Base-by-base conservation (phyloP, 2,329 filamentous ascomycete genomes). In the Cylindrodendrum hubeiense region DNA sequence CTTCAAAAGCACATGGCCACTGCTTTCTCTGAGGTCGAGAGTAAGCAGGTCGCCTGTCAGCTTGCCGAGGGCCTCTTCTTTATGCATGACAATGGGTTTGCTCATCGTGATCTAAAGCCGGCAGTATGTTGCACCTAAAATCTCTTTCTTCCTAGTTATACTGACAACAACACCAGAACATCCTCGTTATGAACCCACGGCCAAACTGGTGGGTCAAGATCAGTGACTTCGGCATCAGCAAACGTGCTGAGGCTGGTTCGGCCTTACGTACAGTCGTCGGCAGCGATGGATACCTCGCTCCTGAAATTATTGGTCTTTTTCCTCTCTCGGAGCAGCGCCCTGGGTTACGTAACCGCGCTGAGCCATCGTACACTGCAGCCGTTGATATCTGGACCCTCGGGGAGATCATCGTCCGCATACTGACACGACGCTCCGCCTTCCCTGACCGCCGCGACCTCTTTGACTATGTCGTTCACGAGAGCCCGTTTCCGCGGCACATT, bases 121-220 rank as follows among this genome's bases (percentile, higher is more conserved):
- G 34, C 34, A 1, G 56, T 60, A 46, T 8, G 53, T 56, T 47
- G 12, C 13, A 17, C 17, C 21, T 17, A 21, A 26, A 6, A 12
- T 33, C 12, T 15, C n/a, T 22, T 26, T 21, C 4, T 4, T 13
- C 15, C 12, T 8, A 22, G 4, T 22, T 9, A 9, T 24, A 19
- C 43, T 46, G 21, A 46, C 43, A 46, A 5, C n/a, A 7, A 3
- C 4, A 6, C 8, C 12, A 60, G 56, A 60, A 60, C 19, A 44
- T 60, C n/a, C 17, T 60, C 2, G 56, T 60, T 4, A 22, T 33
- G 0, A 15, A 17, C 17, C 9, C 24, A 43, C 19, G 17, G 9
- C 56, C 56, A 10, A 46, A 60, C 17, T 60, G 56, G 56, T 52
- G 37, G 41, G 56, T 60, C n/a, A 60, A 60, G 26, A 51, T 60